Evolutionary conservation across 257 asterid species (phyloP).

Genomic region (Nicotiana otophora): DNA sequence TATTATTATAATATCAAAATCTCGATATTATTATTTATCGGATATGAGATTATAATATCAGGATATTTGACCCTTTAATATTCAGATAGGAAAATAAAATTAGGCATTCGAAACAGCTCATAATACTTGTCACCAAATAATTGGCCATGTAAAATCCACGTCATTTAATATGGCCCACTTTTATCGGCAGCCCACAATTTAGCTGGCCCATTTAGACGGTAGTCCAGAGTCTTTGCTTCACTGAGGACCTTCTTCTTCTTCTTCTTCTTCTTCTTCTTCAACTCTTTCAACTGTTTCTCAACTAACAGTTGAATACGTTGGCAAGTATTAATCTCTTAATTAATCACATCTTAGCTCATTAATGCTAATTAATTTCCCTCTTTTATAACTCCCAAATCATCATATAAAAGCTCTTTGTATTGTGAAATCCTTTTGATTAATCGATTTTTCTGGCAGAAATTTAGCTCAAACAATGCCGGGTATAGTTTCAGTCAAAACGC

Average conservation of each 20-base stretch:
- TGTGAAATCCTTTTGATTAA: not conserved
- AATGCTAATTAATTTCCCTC: not conserved
- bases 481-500: slow-evolving; percentile 72
- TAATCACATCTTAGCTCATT: not conserved
- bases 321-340: not conserved
- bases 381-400: not conserved
- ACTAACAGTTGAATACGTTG: slow-evolving; percentile 10
- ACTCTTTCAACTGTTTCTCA: not conserved
- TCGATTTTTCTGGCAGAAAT: not conserved
- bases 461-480: slow-evolving; percentile 64
- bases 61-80: too few species aligned
- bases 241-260: not conserved
- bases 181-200: not conserved
- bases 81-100: too few species aligned
- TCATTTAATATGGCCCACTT: slow-evolving; percentile 10
- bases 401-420: not conserved
- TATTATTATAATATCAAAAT: too few species aligned
- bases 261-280: not conserved
- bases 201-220: not conserved
- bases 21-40: too few species aligned
- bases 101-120: not conserved
- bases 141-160: slow-evolving; percentile 9
- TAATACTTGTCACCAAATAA: slow-evolving; percentile 19
- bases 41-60: too few species aligned
- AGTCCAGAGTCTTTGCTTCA: slow-evolving; percentile 4